These are phyloP conservation scores for Melampsora medusae DNA, from an alignment of 1,284 basidiomycete species.

Conservation along the genomic window DNA sequence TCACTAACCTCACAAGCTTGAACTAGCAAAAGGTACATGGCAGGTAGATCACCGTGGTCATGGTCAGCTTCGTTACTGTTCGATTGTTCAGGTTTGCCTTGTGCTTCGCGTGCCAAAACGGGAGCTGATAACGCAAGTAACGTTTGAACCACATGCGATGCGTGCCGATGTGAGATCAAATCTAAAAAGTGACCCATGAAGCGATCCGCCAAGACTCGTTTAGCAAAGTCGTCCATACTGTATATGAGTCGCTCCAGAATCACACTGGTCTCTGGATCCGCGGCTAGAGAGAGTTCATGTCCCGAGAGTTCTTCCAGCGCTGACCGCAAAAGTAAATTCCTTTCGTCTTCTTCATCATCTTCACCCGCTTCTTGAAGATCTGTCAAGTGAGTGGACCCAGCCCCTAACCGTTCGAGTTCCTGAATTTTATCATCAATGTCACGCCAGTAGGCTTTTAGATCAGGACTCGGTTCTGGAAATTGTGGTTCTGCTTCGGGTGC, in stretches of 20 bases:
- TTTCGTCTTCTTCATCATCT: slow-evolving; percentile 49
- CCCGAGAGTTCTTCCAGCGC: slow-evolving; percentile 77
- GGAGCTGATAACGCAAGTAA: slow-evolving; percentile 70
- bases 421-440: slow-evolving; percentile 79
- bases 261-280: slow-evolving; percentile 84
- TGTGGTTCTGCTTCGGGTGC: slow-evolving; percentile 66
- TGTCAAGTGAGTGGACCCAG: slow-evolving; percentile 42
- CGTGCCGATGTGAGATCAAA: slow-evolving; percentile 75
- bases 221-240: slow-evolving; percentile 89
- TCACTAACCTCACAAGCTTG: slow-evolving; percentile 63
- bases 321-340: slow-evolving; percentile 72
- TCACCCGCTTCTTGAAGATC: slow-evolving; percentile 43
- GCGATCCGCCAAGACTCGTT: slow-evolving; percentile 79
- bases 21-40: slow-evolving; percentile 67
- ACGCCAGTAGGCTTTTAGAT: slow-evolving; percentile 85
- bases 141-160: slow-evolving; percentile 88
- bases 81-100: slow-evolving; percentile 57
- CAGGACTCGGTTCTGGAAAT: slow-evolving; percentile 79
- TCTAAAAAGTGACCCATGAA: slow-evolving; percentile 67
- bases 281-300: slow-evolving; percentile 81
- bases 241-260: slow-evolving; percentile 81
- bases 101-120: slow-evolving; percentile 77
- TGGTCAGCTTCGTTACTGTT: slow-evolving; percentile 51
- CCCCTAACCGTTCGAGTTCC: slow-evolving; percentile 68
- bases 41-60: slow-evolving; percentile 66